phyloP scores from a whole-genome alignment of 768 basidiomycete species.

The Agrocybe praecox region DNA sequence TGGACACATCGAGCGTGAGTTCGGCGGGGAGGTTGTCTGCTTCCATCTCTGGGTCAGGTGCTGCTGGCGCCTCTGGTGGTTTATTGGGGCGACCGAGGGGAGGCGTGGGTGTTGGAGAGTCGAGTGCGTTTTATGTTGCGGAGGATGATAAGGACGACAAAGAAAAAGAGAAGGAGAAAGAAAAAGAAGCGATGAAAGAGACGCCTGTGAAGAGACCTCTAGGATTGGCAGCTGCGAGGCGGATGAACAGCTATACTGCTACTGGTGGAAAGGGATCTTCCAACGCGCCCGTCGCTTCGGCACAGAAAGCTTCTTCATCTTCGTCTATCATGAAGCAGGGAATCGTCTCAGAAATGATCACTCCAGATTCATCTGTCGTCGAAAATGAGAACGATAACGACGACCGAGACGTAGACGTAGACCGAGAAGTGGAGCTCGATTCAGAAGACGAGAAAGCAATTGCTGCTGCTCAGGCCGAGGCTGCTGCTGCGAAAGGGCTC shows the following conservation, averaged over 20 bases:
- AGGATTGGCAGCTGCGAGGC: background rate
- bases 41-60: background rate
- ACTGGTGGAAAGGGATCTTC: background rate
- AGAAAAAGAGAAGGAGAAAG: no score
- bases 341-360: no score
- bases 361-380: no score
- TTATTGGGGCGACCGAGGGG: background rate
- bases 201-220: background rate
- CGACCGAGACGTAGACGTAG: no score
- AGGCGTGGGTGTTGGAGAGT: background rate
- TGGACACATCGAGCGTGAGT: slow-evolving; percentile 40
- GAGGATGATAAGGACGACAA: no score
- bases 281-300: background rate
- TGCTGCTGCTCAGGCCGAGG: background rate
- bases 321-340: no score
- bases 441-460: background rate
- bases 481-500: background rate
- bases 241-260: background rate
- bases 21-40: background rate
- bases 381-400: no score
- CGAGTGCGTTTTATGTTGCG: no score
- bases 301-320: background rate
- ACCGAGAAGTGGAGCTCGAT: no score
- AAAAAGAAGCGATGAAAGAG: background rate
- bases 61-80: slow-evolving; percentile 25